These are phyloP conservation scores for Mariannaea sp. DNA, from an alignment of 2,329 filamentous ascomycete species.

Conservation along the genomic window DNA sequence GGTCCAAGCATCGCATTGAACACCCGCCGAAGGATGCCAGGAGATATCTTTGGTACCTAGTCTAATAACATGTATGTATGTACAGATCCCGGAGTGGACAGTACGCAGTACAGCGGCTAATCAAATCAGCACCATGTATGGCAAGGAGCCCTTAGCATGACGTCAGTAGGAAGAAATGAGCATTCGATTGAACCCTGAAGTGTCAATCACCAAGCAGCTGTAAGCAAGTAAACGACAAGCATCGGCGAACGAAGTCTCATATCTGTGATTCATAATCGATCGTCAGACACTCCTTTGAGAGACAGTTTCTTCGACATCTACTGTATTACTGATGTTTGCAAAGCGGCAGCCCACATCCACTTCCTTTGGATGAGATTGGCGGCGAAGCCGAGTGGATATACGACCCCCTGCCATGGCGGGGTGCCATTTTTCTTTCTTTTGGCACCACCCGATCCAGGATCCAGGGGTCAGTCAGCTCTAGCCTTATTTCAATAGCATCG, in stretches of 20 bases:
- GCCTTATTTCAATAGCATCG: conserved; percentile 15
- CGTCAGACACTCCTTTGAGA: conserved; percentile 26
- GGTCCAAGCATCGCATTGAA: too few species aligned
- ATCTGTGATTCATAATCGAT: conserved; percentile 29
- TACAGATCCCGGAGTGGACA: too few species aligned
- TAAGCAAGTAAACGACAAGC: not conserved
- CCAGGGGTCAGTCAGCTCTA: conserved; percentile 12
- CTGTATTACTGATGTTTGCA: conserved; percentile 11
- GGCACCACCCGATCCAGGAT: conserved; percentile 17
- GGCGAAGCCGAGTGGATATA: too few species aligned
- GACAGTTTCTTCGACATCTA: conserved; percentile 31
- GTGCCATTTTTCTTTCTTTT: conserved; percentile 13
- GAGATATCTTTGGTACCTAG: too few species aligned
- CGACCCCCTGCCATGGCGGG: too few species aligned
- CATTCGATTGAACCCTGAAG: too few species aligned
- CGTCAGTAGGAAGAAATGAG: too few species aligned
- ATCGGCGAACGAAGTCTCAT: not conserved
- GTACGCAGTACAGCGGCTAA: too few species aligned
- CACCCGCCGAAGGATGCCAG: too few species aligned
- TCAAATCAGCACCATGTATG: too few species aligned
- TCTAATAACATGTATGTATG: too few species aligned
- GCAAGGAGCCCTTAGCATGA: too few species aligned
- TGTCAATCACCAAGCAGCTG: not conserved
- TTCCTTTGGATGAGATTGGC: conserved; percentile 32
- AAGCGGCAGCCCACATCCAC: conserved; percentile 22